phyloP scores from a whole-genome alignment of 805 yeast species.

The Metschnikowia santaceciliae region DNA sequence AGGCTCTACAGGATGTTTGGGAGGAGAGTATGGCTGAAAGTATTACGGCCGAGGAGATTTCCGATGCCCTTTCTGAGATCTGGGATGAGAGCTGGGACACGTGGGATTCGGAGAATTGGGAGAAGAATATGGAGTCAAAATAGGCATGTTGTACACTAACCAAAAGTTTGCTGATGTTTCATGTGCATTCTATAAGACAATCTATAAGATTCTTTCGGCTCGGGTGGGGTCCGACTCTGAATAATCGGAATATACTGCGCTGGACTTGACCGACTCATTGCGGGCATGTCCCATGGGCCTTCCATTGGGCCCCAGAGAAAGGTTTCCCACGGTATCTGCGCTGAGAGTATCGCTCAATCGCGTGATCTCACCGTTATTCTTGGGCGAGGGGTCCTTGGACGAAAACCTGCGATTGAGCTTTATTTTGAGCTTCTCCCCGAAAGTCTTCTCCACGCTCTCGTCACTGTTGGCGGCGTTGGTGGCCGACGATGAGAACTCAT shows the following conservation, averaged over 20 bases:
- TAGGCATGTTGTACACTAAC: no score
- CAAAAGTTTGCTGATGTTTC: neutral
- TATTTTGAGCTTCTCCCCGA: conserved; percentile 14
- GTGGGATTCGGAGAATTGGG: no score
- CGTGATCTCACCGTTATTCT: conserved; percentile 5
- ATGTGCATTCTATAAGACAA: conserved; percentile 4
- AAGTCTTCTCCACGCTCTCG: conserved; percentile 4
- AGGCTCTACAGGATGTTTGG: conserved; percentile 9
- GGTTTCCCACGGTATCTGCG: conserved; percentile 1
- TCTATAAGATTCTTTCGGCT: conserved; percentile 11
- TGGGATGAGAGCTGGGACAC: no score
- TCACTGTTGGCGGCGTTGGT: neutral
- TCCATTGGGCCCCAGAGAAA: conserved; percentile 7
- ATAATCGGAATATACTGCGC: conserved; percentile 14
- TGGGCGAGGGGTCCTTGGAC: neutral
- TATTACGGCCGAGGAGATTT: no score
- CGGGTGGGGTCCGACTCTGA: conserved; percentile 14
- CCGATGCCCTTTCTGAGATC: no score
- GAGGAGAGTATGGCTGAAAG: neutral
- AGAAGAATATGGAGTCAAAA: no score
- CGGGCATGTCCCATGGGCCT: conserved; percentile 10
- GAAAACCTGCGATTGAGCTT: conserved; percentile 10
- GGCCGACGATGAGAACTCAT: conserved; percentile 1
- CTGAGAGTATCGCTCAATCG: conserved; percentile 16
- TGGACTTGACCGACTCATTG: conserved; percentile 8